phyloP scores from a whole-genome alignment of 2,329 filamentous ascomycete species.

The Penicillium sp. region DNA sequence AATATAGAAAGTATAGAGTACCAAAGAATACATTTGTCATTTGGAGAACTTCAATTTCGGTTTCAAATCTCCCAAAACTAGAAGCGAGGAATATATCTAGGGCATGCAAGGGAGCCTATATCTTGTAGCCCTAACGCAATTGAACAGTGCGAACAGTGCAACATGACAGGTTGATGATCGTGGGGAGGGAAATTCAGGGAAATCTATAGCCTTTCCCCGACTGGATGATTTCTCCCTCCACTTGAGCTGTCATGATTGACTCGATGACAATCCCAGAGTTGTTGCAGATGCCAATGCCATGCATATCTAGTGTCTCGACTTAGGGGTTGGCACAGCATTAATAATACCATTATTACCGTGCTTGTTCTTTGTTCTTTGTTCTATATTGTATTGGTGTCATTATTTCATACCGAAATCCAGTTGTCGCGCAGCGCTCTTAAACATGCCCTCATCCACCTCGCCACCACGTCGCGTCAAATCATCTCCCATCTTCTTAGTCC shows the following conservation, averaged over 20 bases:
- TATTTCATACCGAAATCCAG: conserved; percentile 65
- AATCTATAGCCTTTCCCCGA: neutral
- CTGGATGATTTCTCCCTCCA: neutral
- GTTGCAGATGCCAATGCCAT: neutral
- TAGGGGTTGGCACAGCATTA: neutral
- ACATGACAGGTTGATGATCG: neutral
- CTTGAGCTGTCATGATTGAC: neutral
- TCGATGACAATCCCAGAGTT: neutral
- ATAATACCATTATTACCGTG: neutral
- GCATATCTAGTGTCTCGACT: neutral
- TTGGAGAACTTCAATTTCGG: neutral
- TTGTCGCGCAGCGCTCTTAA: conserved; percentile 75
- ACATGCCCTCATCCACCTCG: conserved; percentile 62
- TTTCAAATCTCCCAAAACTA: neutral
- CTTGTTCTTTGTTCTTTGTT: neutral
- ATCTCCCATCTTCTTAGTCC: conserved; percentile 72
- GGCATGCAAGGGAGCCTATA: neutral
- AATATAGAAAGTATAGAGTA: neutral
- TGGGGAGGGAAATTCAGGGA: neutral
- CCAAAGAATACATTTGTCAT: neutral
- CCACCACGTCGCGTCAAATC: conserved; percentile 78
- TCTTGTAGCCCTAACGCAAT: neutral
- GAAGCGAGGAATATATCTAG: neutral
- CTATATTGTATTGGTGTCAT: conserved; percentile 2
- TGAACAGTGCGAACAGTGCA: neutral